These are phyloP conservation scores for Termitomyces sp. DNA, from an alignment of 768 basidiomycete genomes.

Conservation along the genomic window DNA sequence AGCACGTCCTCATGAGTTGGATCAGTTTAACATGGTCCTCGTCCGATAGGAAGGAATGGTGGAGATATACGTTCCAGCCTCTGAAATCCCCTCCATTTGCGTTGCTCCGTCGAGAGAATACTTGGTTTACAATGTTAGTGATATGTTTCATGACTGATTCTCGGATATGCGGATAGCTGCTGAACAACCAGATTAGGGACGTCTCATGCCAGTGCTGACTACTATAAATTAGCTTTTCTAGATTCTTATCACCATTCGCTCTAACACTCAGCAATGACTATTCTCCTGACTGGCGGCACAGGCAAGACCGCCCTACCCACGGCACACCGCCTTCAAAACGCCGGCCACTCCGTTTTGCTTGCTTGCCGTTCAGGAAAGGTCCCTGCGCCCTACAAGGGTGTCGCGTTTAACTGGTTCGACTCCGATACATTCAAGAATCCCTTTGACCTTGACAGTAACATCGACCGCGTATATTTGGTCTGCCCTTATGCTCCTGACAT, in stretches of 20 bases:
- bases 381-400: conserved; percentile 21
- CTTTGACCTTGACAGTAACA: conserved; percentile 16
- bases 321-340: conserved; percentile 19
- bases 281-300: conserved; percentile 30
- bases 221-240: not conserved
- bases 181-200: not conserved
- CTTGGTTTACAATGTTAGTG: too few species aligned
- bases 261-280: conserved; percentile 12
- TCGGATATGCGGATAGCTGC: not conserved
- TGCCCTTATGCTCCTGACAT: conserved; percentile 16
- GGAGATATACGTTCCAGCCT: too few species aligned
- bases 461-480: conserved; percentile 25
- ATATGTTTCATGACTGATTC: not conserved
- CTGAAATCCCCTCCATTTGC: too few species aligned
- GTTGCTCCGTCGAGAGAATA: too few species aligned
- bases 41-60: too few species aligned
- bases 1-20: too few species aligned
- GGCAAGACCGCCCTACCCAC: conserved; percentile 24
- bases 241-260: too few species aligned
- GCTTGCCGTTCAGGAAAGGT: conserved; percentile 22
- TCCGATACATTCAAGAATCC: conserved; percentile 24
- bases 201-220: not conserved
- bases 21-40: too few species aligned
- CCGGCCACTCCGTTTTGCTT: conserved; percentile 21
- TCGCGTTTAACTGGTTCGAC: conserved; percentile 32